Evolutionary conservation across 106 monocot species (phyloP), one percentile per base, ranked within the genome.

Genomic region (Phalaenopsis equestris): DNA sequence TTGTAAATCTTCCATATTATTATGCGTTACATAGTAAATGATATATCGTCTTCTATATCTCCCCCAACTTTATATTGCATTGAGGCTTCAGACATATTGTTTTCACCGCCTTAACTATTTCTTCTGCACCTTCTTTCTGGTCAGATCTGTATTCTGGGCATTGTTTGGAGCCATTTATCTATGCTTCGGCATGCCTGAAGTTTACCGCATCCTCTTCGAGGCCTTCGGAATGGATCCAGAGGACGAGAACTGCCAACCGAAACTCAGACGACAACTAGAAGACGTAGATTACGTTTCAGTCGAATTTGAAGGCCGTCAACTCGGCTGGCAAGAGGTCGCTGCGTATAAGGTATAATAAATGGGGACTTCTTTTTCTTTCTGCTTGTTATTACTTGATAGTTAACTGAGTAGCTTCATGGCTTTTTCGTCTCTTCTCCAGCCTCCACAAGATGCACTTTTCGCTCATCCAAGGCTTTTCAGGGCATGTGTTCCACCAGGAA

Each of bases 201-300:
- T 98, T 45, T 98, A 98, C 81, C 92, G 97, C 56, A 92, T 98
- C 39, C 89, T 98, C 41, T 98, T 98, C 55, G 97, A 98, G 82
- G 97, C 85, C 61, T 94, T 98, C 85, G 94, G 90, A 78, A 92
- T 98, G 92, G 97, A 98, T 79, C 94, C 97, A 18, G 97, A 98
- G 57, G 94, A 94, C 78, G 94, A 98, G 65, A 89, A 83, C 67
- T 98, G 90, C 75, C 97, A 98, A 76, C 97, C 97, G 41, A 94
- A 86, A 81, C 81, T 94, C 79, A 92, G 97, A 61, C 80, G 97
- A 15, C 97, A 98, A 72, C 82, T 94, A 24, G 94, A 98, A 78
- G 97, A 98, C 83, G 92, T 98, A 38, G 97, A 98, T 87, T 90
- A 92, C 84, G 94, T 98, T 55, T 98, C 97, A 19, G 90, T 84